Base-by-base conservation (phyloP, 1,284 basidiomycete genomes). In the Moesziomyces sp. region DNA sequence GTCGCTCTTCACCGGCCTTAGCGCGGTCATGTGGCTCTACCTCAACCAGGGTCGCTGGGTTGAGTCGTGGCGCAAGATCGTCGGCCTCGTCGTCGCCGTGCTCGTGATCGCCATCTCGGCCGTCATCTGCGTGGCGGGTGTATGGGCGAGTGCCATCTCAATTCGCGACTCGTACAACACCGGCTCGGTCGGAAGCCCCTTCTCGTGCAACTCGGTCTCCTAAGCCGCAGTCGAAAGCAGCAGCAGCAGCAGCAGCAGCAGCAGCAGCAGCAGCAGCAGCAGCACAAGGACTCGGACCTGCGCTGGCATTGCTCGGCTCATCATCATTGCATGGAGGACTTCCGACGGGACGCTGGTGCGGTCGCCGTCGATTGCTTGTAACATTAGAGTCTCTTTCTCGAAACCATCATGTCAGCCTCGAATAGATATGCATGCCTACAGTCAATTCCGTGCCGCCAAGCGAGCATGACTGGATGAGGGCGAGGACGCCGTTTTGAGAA, bases 121-220 rank as follows among this genome's bases (percentile, higher is more conserved):
- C 5, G 83, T 85, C 61, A 74, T 85, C 62, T 76, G 81, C 34
- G 73, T 85, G n/a, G 82, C 74, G 1, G 85, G 85, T 47, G 80
- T 83, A 7, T 85, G 81, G 81, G 69, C 81, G 2, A 76, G 82
- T 28, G 84, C 78, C 6, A 57, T 84, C 50, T 75, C 77, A 8
- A 85, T 86, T 63, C 72, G 74, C 21, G 77, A 83, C 55, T 69
- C 78, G 1, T 83, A 84, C 75, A 56, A 74, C 42, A 48, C 56
- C 0, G 85, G 84, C 44, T 48, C 46, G 7, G 83, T 85, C 30
- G 74, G 77, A 2, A 79, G 76, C 16, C 80, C 85, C 7, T 86
- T 85, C 71, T 83, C 81, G 1, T 86, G 85, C 62, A 46, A 14
- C 13, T 57, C 62, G 9, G 68, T 23, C 6, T 58, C 55, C 26